Evolutionary conservation across 495 filamentous ascomycete species (phyloP), one percentile per base, ranked within the genome.

Genomic region (Penicillium chermesinum): DNA sequence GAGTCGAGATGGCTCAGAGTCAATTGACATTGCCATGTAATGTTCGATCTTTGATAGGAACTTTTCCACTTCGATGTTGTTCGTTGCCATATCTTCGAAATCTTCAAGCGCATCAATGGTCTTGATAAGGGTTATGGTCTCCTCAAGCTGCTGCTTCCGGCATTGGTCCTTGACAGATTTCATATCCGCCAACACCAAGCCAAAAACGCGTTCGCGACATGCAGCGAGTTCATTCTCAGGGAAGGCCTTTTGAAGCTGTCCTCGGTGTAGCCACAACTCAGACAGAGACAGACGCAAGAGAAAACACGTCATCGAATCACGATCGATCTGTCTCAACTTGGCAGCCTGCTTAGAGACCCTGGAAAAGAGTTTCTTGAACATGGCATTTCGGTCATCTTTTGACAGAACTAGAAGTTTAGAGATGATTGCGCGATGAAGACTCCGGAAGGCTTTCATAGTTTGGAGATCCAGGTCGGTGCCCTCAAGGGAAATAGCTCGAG

Each of bases 91-190:
- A 38, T 72, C 71, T 43, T 75, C 70, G 35, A 75, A 73, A 38
- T 72, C 72, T 44, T 73, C 70, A 18, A 75, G 49, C 1, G 66
- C 64, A 58, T 73, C 69, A 33, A 73, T 62, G 10, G 61, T 71
- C 50, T 71, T 72, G 46, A 71, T 71, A 12, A 73, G 53, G 5
- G 64, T 65, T 17, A 72, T 65, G 7, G 67, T 70, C 27, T 67
- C 67, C 46, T 70, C 67, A 30, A 70, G 25, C 40, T 70, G 64
- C 25, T 71, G 64, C 53, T 71, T 71, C 43, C 59, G 62, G 63
- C 63, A 73, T 27, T 67, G 65, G 39, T 67, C 63, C 50, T 65
- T 68, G 45, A 71, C 63, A 1, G 61, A 57, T 27, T 71, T 67
- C 52, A 75, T 55, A 19, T 72, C 69, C 7, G 55, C 57, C 34